Evolutionary conservation across 2,329 filamentous ascomycete species (phyloP).

Genomic region (Beauveria sp.): DNA sequence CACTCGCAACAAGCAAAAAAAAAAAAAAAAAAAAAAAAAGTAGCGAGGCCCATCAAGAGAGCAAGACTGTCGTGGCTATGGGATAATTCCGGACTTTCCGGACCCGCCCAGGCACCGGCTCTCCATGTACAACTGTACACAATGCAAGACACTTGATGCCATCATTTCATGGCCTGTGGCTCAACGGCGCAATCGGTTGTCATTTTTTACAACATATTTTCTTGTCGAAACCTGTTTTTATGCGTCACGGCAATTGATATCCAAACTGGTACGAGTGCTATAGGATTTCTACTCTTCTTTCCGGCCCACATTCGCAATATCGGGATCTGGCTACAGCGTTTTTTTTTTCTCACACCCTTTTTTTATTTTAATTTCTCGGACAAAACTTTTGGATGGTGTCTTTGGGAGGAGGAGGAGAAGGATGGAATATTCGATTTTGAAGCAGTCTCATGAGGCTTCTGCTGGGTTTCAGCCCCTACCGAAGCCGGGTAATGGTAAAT

Average conservation of each 20-base stretch:
- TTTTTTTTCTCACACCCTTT: background rate
- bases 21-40: background rate
- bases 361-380: constrained; percentile 3
- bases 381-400: constrained; percentile 3
- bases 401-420: background rate
- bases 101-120: background rate
- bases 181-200: constrained; percentile 4
- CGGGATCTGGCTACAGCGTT: background rate
- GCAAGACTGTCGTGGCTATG: background rate
- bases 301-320: background rate
- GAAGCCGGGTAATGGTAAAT: constrained; percentile 11
- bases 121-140: background rate
- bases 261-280: constrained; percentile 6
- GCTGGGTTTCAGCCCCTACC: background rate
- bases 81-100: background rate
- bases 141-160: background rate
- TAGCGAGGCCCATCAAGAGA: background rate
- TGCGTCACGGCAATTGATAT: constrained; percentile 10
- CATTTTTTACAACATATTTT: background rate
- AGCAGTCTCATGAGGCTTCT: background rate
- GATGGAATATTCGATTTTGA: background rate
- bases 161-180: background rate
- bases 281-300: constrained; percentile 8
- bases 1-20: background rate
- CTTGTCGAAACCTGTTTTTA: constrained; percentile 2